phyloP scores from a whole-genome alignment of 169 alveolate genomes.

The Plasmodium berghei region DNA sequence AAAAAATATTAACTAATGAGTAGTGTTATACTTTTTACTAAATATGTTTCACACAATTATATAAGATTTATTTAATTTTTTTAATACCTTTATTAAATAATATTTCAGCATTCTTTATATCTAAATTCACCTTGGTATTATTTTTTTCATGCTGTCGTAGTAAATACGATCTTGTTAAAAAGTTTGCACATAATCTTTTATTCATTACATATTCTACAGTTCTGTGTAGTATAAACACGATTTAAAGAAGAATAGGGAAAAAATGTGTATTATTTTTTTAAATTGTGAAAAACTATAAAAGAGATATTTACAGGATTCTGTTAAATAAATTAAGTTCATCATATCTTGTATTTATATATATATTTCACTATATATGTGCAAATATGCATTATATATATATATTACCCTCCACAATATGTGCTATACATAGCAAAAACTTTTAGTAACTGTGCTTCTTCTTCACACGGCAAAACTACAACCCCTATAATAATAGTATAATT shows the following conservation, averaged over 20 bases:
- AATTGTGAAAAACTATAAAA: neutral
- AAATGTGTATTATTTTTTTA: slow-evolving; percentile 9
- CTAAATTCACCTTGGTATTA: slow-evolving; percentile 17
- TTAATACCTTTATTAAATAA: slow-evolving; percentile 54
- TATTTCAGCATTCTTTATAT: slow-evolving; percentile 23
- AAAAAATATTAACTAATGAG: neutral
- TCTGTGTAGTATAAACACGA: slow-evolving; percentile 16
- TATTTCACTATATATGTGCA: neutral
- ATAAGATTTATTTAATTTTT: neutral
- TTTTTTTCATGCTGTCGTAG: slow-evolving; percentile 38
- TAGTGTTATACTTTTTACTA: neutral
- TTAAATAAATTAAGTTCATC: neutral
- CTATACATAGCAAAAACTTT: slow-evolving; percentile 58
- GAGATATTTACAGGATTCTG: neutral
- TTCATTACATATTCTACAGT: slow-evolving; percentile 63
- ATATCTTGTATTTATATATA: neutral
- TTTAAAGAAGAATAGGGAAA: neutral
- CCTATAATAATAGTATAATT: slow-evolving; percentile 18
- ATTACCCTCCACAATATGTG: slow-evolving; percentile 59
- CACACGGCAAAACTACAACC: slow-evolving; percentile 44
- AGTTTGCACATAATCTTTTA: slow-evolving; percentile 55
- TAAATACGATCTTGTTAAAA: slow-evolving; percentile 53
- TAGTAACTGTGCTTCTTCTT: slow-evolving; percentile 51
- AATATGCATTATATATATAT: neutral
- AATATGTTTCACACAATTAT: neutral